A percentile compares a stretch with the other conserved stretches of the same genome.
Conservation (phyloP, 2,329 filamentous ascomycete genomes). For the Fusarium sp. region DNA sequence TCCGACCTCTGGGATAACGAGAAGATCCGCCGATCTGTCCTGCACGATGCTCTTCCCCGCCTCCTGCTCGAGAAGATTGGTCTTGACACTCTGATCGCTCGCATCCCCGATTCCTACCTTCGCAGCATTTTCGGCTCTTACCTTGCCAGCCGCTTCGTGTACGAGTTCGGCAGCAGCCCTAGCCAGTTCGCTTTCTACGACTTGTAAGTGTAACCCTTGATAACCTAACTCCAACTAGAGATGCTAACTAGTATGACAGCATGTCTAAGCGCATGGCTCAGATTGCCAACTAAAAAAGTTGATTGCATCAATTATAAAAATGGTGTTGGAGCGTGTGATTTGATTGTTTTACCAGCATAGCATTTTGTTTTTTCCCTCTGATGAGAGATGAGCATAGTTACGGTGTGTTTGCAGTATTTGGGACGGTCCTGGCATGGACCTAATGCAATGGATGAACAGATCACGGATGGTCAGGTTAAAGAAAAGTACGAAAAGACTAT, state of each 20-base stretch:
- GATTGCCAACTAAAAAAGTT: slow-evolving; percentile 50
- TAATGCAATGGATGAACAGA: slow-evolving; percentile 31
- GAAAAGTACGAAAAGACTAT: slow-evolving; percentile 50
- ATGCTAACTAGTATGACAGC: slow-evolving; percentile 60
- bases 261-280: slow-evolving; percentile 77
- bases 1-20: slow-evolving; percentile 92
- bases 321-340: slow-evolving; percentile 41
- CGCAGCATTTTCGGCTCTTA: slow-evolving; percentile 97
- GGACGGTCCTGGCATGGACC: slow-evolving; percentile 47
- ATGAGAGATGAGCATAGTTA: slow-evolving; percentile 48
- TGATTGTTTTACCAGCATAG: slow-evolving; percentile 47
- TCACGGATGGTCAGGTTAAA: slow-evolving; percentile 48
- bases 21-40: slow-evolving; percentile 81
- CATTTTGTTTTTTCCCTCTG: slow-evolving; percentile 41
- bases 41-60: slow-evolving; percentile 88
- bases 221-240: background rate
- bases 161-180: slow-evolving; percentile 91
- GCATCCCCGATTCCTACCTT: slow-evolving; percentile 93
- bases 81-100: slow-evolving; percentile 85
- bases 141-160: slow-evolving; percentile 95
- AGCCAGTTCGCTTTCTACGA: slow-evolving; percentile 99
- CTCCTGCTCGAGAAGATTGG: slow-evolving; percentile 91
- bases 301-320: slow-evolving; percentile 33
- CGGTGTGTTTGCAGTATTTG: slow-evolving; percentile 48
- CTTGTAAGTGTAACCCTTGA: slow-evolving; percentile 76